Evolutionary conservation across 768 basidiomycete genomes (phyloP).

Genomic region (Pisolithus tinctorius): DNA sequence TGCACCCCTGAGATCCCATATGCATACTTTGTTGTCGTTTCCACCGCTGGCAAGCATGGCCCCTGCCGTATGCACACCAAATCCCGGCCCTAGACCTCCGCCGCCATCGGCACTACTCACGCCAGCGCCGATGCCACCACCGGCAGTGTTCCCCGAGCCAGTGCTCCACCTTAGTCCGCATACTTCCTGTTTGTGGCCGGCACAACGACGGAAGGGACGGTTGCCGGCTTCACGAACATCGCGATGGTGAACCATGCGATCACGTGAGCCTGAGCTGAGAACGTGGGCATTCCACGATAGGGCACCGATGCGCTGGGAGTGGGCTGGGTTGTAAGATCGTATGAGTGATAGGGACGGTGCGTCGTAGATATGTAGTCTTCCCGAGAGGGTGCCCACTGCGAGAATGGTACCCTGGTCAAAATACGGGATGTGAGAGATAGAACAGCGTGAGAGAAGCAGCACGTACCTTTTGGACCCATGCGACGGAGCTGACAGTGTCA

Average conservation of each 20-base stretch:
- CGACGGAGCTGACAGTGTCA: slow-evolving; percentile 81
- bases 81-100: slow-evolving; percentile 22
- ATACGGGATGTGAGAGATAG: neutral
- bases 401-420: slow-evolving; percentile 64
- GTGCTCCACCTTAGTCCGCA: slow-evolving; percentile 91
- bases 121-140: slow-evolving; percentile 5
- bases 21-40: slow-evolving; percentile 98
- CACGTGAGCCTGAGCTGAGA: slow-evolving; percentile 85
- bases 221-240: slow-evolving; percentile 73
- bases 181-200: slow-evolving; percentile 87
- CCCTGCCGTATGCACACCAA: slow-evolving; percentile 23
- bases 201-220: slow-evolving; percentile 63
- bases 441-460: neutral
- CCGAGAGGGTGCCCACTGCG: slow-evolving; percentile 89
- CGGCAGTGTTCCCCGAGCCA: slow-evolving; percentile 20
- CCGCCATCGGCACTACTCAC: slow-evolving; percentile 19
- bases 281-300: slow-evolving; percentile 91
- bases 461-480: slow-evolving; percentile 81
- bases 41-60: slow-evolving; percentile 86
- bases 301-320: slow-evolving; percentile 85
- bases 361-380: slow-evolving; percentile 90
- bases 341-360: slow-evolving; percentile 67
- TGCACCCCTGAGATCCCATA: slow-evolving; percentile 85
- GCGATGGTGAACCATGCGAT: slow-evolving; percentile 85
- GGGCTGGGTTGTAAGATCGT: slow-evolving; percentile 81